Base-by-base conservation (phyloP, 2,329 filamentous ascomycete genomes). In the Pseudocercospora fuligena region DNA sequence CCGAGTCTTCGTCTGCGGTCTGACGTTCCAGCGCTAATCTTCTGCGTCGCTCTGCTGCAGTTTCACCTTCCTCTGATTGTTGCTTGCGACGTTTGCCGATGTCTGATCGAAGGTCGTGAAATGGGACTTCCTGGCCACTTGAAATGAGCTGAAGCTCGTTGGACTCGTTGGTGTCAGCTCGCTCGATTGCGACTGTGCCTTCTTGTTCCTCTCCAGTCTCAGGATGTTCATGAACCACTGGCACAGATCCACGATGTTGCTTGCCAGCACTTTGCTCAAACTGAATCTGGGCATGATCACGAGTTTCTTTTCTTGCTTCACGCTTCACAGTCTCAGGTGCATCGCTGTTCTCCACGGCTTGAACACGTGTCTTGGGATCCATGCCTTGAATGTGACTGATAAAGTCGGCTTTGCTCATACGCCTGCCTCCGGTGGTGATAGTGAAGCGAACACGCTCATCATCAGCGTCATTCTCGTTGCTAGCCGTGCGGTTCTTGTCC, bases 341-440 rank as follows among this genome's bases (percentile, higher is more conserved):
- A 66, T 84, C 77, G 71, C 79, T 82, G 62, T 81, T 75, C 65
- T 85, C 82, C 6, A 85, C 79, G 29, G 81, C 78, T 57, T 81
- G 82, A 14, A 82, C 84, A 43, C 87, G 85, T 14, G 89, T 87
- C 73, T 87, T 87, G 25, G 87, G 86, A 75, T 94, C 91, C 66
- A 94, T 83, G 69, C 88, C 87, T 70, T 89, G 87, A 74, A 95
- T 89, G 75, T 92, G 88, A 56, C 85, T 83, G 67, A 95, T 88
- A 75, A 95, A 94, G 74, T 93, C 91, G 4, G 90, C 88, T 79
- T 94, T 94, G 68, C 86, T 93, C 87, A 95, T 90, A 57, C 92
- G 87, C 68, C 85, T 84, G 5, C 90, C 90, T n/a, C 89, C 87
- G 36, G 89, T 88, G 53, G 86, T 88, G 69, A 94, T 91, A 0